Evolutionary conservation across 208 protist genomes (phyloP).

Genomic region (Phytomonas sp.): DNA sequence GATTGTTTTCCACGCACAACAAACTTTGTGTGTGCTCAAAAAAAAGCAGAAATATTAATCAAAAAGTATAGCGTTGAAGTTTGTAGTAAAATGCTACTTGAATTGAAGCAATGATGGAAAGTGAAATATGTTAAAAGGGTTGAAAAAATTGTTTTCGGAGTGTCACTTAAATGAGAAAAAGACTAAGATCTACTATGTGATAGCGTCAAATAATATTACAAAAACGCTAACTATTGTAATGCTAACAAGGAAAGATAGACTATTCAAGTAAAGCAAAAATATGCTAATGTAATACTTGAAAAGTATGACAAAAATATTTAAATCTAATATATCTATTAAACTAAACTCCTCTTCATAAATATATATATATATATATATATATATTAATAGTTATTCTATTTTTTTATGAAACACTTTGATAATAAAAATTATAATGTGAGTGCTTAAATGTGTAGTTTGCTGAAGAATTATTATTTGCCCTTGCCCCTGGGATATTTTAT

Average conservation of each 20-base stretch:
- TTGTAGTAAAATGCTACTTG: not conserved
- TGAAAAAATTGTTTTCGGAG: not conserved
- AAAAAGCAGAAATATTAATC: not conserved
- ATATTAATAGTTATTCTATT: slow-evolving; percentile 1
- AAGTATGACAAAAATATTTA: not conserved
- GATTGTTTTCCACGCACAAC: not conserved
- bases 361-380: not conserved
- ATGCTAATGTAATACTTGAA: slow-evolving; percentile 6
- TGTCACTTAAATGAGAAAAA: not conserved
- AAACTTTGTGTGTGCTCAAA: not conserved
- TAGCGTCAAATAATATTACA: not conserved
- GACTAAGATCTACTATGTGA: not conserved
- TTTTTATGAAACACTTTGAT: slow-evolving; percentile 2
- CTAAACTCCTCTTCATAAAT: slow-evolving; percentile 3
- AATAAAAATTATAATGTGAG: not conserved
- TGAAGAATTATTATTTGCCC: not conserved
- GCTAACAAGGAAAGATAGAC: not conserved
- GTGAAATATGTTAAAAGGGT: not conserved
- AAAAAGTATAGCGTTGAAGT: not conserved
- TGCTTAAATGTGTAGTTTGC: not conserved
- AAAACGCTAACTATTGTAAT: not conserved
- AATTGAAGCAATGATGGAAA: not conserved
- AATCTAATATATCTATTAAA: slow-evolving; percentile 7
- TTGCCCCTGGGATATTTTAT: not conserved
- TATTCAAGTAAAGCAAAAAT: slow-evolving; percentile 8